These are phyloP conservation scores for Pseudogymnoascus sp. DNA, from an alignment of 2,329 filamentous ascomycete species.

Conservation along the genomic window DNA sequence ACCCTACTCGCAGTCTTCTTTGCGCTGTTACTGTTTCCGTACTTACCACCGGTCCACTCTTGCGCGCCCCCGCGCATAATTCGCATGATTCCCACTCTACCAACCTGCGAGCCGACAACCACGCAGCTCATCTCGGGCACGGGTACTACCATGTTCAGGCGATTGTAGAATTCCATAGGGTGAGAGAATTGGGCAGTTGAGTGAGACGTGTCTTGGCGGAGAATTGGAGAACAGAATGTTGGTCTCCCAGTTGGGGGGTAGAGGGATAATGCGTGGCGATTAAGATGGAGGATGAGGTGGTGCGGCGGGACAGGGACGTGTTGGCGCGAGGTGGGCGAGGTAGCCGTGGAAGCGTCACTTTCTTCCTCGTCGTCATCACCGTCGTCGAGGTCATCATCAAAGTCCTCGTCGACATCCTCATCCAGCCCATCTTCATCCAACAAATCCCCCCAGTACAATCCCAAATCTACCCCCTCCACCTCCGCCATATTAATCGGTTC, in stretches of 20 bases:
- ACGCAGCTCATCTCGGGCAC: conserved; percentile 66
- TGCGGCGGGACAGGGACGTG: neutral
- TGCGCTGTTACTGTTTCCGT: neutral
- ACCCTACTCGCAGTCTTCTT: conserved; percentile 12
- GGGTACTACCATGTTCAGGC: conserved; percentile 54
- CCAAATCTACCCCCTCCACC: neutral
- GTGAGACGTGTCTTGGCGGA: neutral
- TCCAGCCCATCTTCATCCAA: neutral
- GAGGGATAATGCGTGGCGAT: neutral
- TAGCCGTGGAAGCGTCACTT: neutral
- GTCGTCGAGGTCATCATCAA: neutral
- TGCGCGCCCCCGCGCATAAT: conserved; percentile 41
- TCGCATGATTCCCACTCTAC: conserved; percentile 54
- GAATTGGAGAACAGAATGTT: neutral
- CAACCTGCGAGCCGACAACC: conserved; percentile 58
- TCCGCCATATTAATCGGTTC: neutral
- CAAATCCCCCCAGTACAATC: neutral
- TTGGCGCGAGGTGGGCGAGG: neutral
- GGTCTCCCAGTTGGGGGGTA: neutral
- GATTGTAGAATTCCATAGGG: conserved; percentile 32
- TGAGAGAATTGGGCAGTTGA: neutral
- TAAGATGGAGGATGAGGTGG: neutral
- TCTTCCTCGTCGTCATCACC: neutral
- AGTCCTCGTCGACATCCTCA: neutral
- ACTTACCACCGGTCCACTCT: neutral